phyloP scores from a whole-genome alignment of 2,329 filamentous ascomycete species.

The Proliferodiscus dingleyae region DNA sequence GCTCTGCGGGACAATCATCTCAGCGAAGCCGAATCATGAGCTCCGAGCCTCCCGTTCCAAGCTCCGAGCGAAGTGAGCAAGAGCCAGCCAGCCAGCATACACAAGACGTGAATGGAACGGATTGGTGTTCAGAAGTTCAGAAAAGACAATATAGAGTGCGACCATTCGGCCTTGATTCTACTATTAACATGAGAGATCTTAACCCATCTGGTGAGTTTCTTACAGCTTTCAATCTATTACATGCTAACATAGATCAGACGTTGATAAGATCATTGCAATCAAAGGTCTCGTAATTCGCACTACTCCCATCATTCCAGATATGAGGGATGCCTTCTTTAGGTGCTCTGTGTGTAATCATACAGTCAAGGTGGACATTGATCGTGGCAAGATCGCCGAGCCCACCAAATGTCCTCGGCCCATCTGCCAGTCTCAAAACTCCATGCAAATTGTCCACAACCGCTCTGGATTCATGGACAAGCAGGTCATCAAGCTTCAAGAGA shows the following conservation, averaged over 20 bases:
- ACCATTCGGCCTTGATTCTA: conserved; percentile 81
- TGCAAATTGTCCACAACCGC: conserved; percentile 95
- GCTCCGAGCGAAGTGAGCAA: conserved; percentile 65
- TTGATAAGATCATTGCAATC: conserved; percentile 92
- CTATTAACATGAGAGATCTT: conserved; percentile 87
- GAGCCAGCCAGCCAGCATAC: conserved; percentile 39
- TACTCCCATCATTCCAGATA: conserved; percentile 94
- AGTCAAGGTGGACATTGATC: conserved; percentile 84
- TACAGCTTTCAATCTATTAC: not conserved
- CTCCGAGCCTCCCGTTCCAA: conserved; percentile 72
- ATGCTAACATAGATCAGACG: conserved; percentile 51
- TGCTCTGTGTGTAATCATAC: conserved; percentile 92
- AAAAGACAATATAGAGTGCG: conserved; percentile 78
- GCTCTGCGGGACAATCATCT: conserved; percentile 43
- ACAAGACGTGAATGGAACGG: conserved; percentile 50
- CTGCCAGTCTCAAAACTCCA: conserved; percentile 85
- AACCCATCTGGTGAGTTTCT: conserved; percentile 69
- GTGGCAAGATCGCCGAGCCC: conserved; percentile 93
- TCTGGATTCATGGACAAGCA: conserved; percentile 96
- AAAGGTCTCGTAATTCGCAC: conserved; percentile 95
- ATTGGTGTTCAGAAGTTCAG: conserved; percentile 72
- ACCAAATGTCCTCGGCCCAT: conserved; percentile 79
- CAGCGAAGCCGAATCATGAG: conserved; percentile 50
- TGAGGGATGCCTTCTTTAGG: conserved; percentile 98
- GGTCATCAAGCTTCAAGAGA: conserved; percentile 95